Evolutionary conservation across 306 rosid species (phyloP).

Genomic region (Fragaria vesca): DNA sequence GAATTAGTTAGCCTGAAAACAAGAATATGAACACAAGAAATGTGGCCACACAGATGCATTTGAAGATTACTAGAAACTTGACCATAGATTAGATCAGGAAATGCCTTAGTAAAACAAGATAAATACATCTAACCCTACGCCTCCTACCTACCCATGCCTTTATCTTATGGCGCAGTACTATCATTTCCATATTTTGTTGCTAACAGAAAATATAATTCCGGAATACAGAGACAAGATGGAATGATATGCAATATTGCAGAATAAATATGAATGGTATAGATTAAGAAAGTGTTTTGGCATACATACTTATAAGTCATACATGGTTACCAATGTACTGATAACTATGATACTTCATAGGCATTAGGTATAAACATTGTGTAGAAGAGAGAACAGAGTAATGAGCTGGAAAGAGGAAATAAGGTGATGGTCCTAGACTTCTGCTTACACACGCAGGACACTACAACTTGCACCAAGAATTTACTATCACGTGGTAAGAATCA

Average conservation of each 20-base stretch:
- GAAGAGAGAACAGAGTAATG: neutral
- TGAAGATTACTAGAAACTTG: too few species aligned
- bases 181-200: neutral
- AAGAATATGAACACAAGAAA: too few species aligned
- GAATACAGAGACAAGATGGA: neutral
- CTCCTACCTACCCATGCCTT: too few species aligned
- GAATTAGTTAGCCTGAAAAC: too few species aligned
- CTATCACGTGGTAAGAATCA: neutral
- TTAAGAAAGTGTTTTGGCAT: too few species aligned
- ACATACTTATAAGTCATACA: neutral
- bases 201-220: neutral
- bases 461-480: neutral
- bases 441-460: neutral
- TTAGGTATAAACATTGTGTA: neutral
- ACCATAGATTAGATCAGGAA: too few species aligned
- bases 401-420: neutral
- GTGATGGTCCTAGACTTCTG: neutral
- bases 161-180: neutral
- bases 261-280: too few species aligned
- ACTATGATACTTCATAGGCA: neutral
- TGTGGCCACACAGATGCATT: too few species aligned
- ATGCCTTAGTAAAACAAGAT: too few species aligned
- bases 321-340: neutral
- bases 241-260: neutral
- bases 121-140: too few species aligned